A percentile compares a stretch with the other conserved stretches of the same genome.
Evolutionary conservation across 768 basidiomycete genomes (phyloP).

Genomic region (Scleroderma citrinum): DNA sequence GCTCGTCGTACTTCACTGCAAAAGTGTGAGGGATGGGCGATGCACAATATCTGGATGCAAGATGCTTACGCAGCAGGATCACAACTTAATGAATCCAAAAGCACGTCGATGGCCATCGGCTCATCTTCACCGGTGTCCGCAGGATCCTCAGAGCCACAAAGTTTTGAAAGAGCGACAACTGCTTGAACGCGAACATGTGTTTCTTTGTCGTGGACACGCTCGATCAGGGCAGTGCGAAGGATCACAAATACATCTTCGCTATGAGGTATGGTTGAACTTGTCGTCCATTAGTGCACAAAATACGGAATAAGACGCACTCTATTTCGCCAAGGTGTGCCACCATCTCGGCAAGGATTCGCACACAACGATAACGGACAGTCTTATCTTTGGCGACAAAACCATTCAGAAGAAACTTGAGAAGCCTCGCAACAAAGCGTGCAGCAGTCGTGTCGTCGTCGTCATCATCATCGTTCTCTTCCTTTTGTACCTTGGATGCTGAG

Average conservation of each 20-base stretch:
- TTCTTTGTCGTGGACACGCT: conserved; percentile 78
- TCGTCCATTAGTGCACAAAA: not conserved
- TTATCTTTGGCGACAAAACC: conserved; percentile 89
- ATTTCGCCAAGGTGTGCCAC: conserved; percentile 76
- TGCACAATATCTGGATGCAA: not conserved
- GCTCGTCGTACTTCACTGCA: conserved; percentile 83
- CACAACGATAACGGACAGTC: conserved; percentile 71
- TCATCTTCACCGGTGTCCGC: conserved; percentile 46
- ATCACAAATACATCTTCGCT: conserved; percentile 72
- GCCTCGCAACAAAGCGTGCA: conserved; percentile 59
- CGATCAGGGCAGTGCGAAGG: conserved; percentile 60
- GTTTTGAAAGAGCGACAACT: conserved; percentile 69
- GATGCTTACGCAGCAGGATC: conserved; percentile 71
- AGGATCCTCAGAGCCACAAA: conserved; percentile 65
- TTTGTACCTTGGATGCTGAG: conserved; percentile 33
- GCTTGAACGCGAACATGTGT: conserved; percentile 70
- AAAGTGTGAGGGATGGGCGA: not conserved
- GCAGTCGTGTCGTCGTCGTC: conserved; percentile 64
- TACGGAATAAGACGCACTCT: conserved; percentile 54
- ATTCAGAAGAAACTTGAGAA: conserved; percentile 66
- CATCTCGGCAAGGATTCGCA: conserved; percentile 75
- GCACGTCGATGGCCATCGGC: conserved; percentile 46
- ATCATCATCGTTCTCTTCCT: conserved; percentile 37
- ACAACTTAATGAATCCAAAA: conserved; percentile 59
- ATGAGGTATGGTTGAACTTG: conserved; percentile 1